These are phyloP conservation scores for Paramecium sonneborni DNA, from an alignment of 73 alveolate genomes.

Conservation along the genomic window DNA sequence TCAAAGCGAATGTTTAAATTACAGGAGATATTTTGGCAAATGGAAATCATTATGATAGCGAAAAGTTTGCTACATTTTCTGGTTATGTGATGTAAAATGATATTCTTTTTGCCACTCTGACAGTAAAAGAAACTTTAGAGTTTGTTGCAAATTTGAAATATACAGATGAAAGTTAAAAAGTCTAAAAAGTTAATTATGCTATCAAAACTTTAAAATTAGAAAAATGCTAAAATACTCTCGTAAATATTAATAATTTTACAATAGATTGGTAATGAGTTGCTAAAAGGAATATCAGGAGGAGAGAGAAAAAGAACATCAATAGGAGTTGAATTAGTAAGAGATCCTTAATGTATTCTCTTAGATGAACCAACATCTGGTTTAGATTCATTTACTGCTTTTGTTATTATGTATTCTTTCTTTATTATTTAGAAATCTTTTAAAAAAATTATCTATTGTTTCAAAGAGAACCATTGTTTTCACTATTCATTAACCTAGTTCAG, in stretches of 20 bases:
- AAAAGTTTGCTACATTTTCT: conserved; percentile 72
- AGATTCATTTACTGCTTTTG: conserved; percentile 58
- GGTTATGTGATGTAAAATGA: conserved; percentile 92
- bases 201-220: conserved; percentile 76
- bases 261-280: conserved; percentile 66
- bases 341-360: conserved; percentile 72
- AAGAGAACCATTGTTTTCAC: conserved; percentile 73
- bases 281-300: conserved; percentile 76
- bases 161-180: conserved; percentile 71
- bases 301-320: conserved; percentile 76
- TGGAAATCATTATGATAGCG: conserved; percentile 73
- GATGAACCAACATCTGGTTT: conserved; percentile 78
- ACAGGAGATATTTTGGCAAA: conserved; percentile 82
- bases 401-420: background rate
- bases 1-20: conserved; percentile 69
- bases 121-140: conserved; percentile 84
- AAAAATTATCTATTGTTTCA: conserved; percentile 7
- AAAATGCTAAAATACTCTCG: conserved; percentile 66
- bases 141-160: conserved; percentile 86
- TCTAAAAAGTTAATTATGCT: conserved; percentile 75
- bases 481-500: conserved; percentile 82
- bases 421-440: background rate
- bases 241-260: background rate
- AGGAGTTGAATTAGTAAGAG: conserved; percentile 73
- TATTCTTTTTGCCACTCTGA: conserved; percentile 82